Evolutionary conservation across 257 asterid species (phyloP), one percentile per base, ranked within the genome.

Genomic region (Solanum sitiens): DNA sequence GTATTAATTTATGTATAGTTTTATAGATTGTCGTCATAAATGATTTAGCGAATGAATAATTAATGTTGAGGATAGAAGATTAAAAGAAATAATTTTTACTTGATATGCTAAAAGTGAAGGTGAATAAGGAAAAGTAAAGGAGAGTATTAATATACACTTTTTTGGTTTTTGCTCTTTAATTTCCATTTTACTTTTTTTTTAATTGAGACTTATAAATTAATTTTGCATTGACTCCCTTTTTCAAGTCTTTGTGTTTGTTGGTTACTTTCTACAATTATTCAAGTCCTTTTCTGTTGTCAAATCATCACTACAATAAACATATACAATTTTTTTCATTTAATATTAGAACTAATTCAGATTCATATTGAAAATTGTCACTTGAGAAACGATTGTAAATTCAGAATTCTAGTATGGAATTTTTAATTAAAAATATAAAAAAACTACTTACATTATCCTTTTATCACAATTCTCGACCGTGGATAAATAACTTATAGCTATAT

Each of bases 381-480:
- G 7, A 35, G 5, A 7, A 7, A 35, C 5, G 7, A 35, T 35
- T 5, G 1, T 7, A 35, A 35, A 35, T 35, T 5, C 1, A 35
- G 39, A 35, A 35, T 35, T 35, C 7, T 1, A 35, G 5, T 35
- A 35, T 35, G 5, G 5, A 35, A 0, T 35, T 35, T 35, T 35
- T 35, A 1, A 35, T 35, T 35, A 35, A 35, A 35, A 35, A 35
- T 35, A 35, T 0, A 37, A 37, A 6, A 37, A 5, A 6, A 37
- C 1, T 4, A 37, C 39, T 37, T 37, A 37, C 6, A 37, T 37
- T 37, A 37, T 37, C 6, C 6, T 37, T 37, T 1, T 37, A 37
- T 6, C 39, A 37, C 7, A 37, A 6, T 37, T 0, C 7, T 37
- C 39, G 1, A 4, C 39, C 1, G 0, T 7, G 7, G 6, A 5